phyloP scores from a whole-genome alignment of 352 stramenopile genomes.

The Phytophthora agathidicida region DNA sequence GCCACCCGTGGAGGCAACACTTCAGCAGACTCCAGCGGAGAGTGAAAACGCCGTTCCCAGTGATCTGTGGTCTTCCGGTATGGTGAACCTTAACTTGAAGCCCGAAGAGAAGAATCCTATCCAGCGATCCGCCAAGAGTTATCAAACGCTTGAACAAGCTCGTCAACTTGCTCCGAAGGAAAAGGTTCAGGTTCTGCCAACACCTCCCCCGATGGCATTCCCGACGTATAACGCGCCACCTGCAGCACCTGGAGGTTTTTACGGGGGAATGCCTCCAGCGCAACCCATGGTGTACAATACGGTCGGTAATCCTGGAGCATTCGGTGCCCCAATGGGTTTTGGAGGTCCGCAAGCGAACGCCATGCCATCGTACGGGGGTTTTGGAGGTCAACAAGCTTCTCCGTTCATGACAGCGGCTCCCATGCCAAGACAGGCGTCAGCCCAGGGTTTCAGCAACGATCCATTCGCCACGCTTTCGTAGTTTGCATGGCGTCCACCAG shows the following conservation, averaged over 20 bases:
- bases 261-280: constrained; percentile 33
- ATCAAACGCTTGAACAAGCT: constrained; percentile 80
- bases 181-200: constrained; percentile 67
- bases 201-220: constrained; percentile 36
- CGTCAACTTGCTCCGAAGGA: constrained; percentile 61
- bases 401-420: constrained; percentile 49
- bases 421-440: constrained; percentile 30
- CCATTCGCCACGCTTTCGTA: constrained; percentile 73
- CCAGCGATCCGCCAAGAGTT: constrained; percentile 48
- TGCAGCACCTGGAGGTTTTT: constrained; percentile 25
- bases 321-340: constrained; percentile 27
- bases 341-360: constrained; percentile 21
- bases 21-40: constrained; percentile 29
- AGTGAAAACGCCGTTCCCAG: constrained; percentile 32
- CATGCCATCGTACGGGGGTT: constrained; percentile 23
- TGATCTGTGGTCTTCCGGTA: constrained; percentile 75
- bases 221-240: constrained; percentile 25
- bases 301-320: constrained; percentile 20
- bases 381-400: constrained; percentile 33
- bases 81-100: constrained; percentile 82
- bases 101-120: constrained; percentile 55
- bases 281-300: constrained; percentile 50
- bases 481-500: background rate
- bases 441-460: constrained; percentile 43
- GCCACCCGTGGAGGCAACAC: constrained; percentile 14